Conservation (phyloP, 176 grass and related monocot genomes). For the Pontederia crassipes region DNA sequence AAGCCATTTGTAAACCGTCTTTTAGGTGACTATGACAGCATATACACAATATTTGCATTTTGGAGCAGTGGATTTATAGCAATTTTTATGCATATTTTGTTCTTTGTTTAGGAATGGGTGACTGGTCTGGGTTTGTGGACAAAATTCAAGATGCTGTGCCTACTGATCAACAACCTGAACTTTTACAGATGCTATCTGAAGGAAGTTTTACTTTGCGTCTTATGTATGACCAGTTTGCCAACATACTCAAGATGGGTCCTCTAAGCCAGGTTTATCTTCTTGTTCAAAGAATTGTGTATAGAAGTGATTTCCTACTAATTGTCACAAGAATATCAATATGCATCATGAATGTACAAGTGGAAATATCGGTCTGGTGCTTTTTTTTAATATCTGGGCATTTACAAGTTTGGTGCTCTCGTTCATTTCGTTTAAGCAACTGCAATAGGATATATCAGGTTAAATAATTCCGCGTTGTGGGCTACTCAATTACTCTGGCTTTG, state of each 20-base stretch:
- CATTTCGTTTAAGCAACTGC: too few relatives aligned
- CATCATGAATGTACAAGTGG: too few relatives aligned
- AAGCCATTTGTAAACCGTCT: slow-evolving; percentile 86
- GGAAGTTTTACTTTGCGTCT: slow-evolving; percentile 88
- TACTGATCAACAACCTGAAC: slow-evolving; percentile 89
- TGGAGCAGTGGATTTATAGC: background rate
- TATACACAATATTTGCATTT: background rate
- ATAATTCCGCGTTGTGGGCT: background rate
- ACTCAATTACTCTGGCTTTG: background rate
- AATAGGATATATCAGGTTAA: background rate
- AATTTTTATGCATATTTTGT: background rate
- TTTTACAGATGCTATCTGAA: slow-evolving; percentile 76
- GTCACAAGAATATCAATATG: too few relatives aligned
- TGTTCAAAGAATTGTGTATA: background rate
- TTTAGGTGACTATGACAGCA: slow-evolving; percentile 44
- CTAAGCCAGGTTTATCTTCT: slow-evolving; percentile 56
- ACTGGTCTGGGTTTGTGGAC: slow-evolving; percentile 88
- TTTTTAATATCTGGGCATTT: too few relatives aligned
- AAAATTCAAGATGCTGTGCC: slow-evolving; percentile 91
- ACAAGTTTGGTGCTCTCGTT: too few relatives aligned
- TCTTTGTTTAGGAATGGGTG: slow-evolving; percentile 57
- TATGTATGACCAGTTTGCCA: slow-evolving; percentile 90
- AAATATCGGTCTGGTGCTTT: too few relatives aligned
- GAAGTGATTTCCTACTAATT: too few relatives aligned
- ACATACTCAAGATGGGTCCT: slow-evolving; percentile 90